A percentile compares a stretch with the other conserved stretches of the same genome.
phyloP scores from a whole-genome alignment of 1,284 basidiomycete species.

The Apiotrichum akiyoshidainum region DNA sequence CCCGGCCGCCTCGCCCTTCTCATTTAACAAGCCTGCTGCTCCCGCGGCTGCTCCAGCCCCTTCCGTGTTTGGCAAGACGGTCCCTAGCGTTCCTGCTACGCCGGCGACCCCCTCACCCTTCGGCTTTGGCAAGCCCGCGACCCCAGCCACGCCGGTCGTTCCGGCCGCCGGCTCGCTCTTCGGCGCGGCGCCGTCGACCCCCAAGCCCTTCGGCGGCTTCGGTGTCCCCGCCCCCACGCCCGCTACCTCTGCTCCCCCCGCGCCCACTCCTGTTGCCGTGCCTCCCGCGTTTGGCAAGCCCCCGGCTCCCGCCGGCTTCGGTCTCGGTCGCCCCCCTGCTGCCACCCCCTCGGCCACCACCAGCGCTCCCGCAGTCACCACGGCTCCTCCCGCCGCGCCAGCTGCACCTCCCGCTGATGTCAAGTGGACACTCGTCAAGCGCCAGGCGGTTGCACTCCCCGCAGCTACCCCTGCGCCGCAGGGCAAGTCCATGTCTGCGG shows the following conservation, averaged over 20 bases:
- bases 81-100: background rate
- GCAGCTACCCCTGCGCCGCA: slow-evolving; percentile 31
- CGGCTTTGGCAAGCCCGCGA: background rate
- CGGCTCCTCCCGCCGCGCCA: background rate
- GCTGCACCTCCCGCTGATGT: background rate
- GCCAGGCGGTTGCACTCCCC: slow-evolving; percentile 34
- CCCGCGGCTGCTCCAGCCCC: background rate
- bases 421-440: slow-evolving; percentile 27
- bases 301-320: background rate
- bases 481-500: slow-evolving; percentile 29
- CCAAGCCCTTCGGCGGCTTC: slow-evolving; percentile 7
- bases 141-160: background rate
- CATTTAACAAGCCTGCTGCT: background rate
- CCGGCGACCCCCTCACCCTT: slow-evolving; percentile 9
- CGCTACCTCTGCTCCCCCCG: background rate
- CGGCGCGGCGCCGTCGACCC: background rate
- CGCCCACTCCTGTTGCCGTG: too few species aligned
- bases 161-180: background rate
- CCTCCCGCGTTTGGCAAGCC: background rate
- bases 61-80: background rate
- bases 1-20: background rate
- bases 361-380: background rate
- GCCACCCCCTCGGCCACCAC: background rate
- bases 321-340: background rate
- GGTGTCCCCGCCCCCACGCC: background rate